These are phyloP conservation scores for Silene uniflora DNA, from an alignment of 148 eudicot species.

Conservation along the genomic window DNA sequence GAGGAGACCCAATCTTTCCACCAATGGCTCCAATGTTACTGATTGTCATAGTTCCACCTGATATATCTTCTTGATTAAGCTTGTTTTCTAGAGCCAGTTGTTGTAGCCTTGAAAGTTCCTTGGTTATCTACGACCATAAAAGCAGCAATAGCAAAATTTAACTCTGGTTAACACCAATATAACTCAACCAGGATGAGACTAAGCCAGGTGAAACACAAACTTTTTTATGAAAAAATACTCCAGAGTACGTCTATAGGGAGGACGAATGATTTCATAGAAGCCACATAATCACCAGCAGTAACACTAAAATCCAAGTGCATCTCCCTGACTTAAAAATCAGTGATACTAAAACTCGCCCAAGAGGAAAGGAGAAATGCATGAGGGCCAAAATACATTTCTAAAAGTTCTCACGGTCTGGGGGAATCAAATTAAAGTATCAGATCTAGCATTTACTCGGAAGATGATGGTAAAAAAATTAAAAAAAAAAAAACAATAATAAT, in stretches of 20 bases:
- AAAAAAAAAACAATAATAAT: too few species aligned
- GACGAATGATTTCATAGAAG: too few species aligned
- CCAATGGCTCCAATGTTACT: conserved; percentile 97
- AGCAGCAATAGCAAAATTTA: neutral
- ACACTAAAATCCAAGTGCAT: neutral
- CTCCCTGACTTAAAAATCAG: neutral
- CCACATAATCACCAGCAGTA: neutral
- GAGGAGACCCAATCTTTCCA: conserved; percentile 93
- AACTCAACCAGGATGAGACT: neutral
- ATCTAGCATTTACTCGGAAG: neutral
- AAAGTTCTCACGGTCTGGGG: neutral
- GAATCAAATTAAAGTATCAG: neutral
- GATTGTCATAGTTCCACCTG: conserved; percentile 87
- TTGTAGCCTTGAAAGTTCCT: conserved; percentile 74
- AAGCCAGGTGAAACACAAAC: neutral
- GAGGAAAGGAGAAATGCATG: neutral
- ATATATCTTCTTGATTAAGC: conserved; percentile 68
- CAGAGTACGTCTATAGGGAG: neutral
- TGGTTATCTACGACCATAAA: conserved; percentile 56
- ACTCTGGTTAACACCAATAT: neutral
- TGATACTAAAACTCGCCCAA: neutral
- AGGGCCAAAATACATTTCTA: neutral
- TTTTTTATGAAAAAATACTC: neutral
- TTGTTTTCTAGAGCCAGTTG: conserved; percentile 68
- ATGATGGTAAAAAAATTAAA: neutral